phyloP scores from a whole-genome alignment of 2,329 filamentous ascomycete species.

The Ilyonectria mors-panacis region DNA sequence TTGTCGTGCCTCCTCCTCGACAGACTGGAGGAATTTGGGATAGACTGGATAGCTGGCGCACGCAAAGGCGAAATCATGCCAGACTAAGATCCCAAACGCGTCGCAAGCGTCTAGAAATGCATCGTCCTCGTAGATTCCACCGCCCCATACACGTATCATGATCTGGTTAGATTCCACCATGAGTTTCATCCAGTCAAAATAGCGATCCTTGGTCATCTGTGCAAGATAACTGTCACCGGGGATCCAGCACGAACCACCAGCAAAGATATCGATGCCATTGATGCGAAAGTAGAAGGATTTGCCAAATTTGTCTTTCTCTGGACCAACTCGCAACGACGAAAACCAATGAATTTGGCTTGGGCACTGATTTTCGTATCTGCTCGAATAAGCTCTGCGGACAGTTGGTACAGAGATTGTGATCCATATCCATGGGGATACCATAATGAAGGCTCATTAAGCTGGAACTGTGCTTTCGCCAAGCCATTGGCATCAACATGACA shows the following conservation, averaged over 20 bases:
- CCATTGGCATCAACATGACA: slow-evolving; percentile 3
- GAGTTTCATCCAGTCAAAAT: slow-evolving; percentile 79
- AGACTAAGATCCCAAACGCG: slow-evolving; percentile 77
- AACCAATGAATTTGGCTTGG: slow-evolving; percentile 8
- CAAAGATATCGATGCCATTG: slow-evolving; percentile 81
- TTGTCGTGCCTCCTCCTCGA: slow-evolving; percentile 72
- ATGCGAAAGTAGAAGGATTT: slow-evolving; percentile 82
- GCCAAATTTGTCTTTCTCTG: slow-evolving; percentile 69
- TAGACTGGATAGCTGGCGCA: slow-evolving; percentile 77
- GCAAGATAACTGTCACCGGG: slow-evolving; percentile 84
- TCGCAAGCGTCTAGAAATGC: slow-evolving; percentile 78
- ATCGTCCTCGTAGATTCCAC: slow-evolving; percentile 71
- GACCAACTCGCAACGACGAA: slow-evolving; percentile 32
- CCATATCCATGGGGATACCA: slow-evolving; percentile 33
- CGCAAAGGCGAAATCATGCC: slow-evolving; percentile 82
- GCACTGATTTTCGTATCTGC: background rate
- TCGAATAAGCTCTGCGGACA: background rate
- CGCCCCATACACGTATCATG: slow-evolving; percentile 49
- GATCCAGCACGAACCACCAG: slow-evolving; percentile 84
- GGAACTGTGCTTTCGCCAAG: background rate
- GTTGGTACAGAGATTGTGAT: slow-evolving; percentile 22
- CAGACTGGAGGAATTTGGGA: slow-evolving; percentile 69
- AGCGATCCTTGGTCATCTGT: slow-evolving; percentile 72
- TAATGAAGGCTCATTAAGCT: slow-evolving; percentile 1
- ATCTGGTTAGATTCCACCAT: slow-evolving; percentile 65